Conservation (phyloP, 768 basidiomycete species). For the Podaxis sp. region DNA sequence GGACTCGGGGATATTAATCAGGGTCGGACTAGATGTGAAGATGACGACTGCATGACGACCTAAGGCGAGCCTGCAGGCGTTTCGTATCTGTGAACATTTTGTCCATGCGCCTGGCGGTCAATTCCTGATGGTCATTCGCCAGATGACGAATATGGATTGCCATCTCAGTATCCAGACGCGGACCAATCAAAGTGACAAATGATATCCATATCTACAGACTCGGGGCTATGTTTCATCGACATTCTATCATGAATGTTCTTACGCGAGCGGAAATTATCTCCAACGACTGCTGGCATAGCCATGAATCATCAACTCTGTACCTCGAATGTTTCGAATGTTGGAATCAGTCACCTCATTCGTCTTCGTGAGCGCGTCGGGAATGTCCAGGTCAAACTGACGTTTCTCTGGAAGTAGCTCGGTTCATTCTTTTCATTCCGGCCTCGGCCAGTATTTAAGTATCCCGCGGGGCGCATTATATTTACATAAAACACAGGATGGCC, state of each 20-base stretch:
- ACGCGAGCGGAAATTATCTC: constrained; percentile 1
- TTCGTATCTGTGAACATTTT: not conserved
- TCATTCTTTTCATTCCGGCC: not conserved
- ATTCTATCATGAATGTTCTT: not conserved
- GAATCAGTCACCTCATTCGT: not conserved
- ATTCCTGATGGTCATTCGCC: not conserved
- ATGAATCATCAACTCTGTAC: not conserved
- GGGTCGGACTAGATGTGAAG: not conserved
- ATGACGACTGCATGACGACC: not conserved
- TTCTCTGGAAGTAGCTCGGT: not conserved
- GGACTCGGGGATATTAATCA: not conserved
- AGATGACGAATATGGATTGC: not conserved
- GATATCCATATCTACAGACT: not conserved
- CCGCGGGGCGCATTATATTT: not conserved
- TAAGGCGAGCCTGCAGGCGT: not conserved
- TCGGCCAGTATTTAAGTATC: not conserved
- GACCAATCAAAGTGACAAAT: not conserved
- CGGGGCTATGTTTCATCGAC: not conserved
- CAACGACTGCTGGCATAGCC: not conserved
- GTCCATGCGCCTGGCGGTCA: not conserved
- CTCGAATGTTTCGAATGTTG: not conserved
- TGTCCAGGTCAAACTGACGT: not conserved
- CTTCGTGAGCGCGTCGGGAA: not conserved
- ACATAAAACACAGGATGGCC: not conserved
- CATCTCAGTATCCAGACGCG: not conserved